Evolutionary conservation across 2,329 filamentous ascomycete genomes (phyloP).

Genomic region (Westerdykella ornata): DNA sequence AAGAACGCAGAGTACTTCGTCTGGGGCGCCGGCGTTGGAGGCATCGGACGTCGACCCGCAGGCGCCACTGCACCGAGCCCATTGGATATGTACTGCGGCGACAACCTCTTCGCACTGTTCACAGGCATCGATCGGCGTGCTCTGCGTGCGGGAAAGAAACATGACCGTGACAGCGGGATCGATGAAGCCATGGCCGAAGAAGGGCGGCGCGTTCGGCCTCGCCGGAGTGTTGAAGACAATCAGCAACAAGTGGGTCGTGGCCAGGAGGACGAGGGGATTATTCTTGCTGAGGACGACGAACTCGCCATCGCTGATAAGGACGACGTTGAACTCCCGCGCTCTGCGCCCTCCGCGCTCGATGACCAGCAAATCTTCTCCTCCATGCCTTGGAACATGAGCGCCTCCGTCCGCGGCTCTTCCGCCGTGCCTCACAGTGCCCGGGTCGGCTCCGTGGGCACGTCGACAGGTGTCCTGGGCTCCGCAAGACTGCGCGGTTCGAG

Average conservation of each 20-base stretch:
- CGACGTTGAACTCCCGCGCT: conserved; percentile 63
- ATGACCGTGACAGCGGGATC: conserved; percentile 30
- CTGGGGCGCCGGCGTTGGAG: conserved; percentile 51
- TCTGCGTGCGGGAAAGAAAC: conserved; percentile 23
- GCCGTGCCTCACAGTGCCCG: conserved; percentile 37
- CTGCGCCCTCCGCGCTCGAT: conserved; percentile 58
- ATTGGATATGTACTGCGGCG: conserved; percentile 54
- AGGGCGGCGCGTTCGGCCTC: conserved; percentile 30
- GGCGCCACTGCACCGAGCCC: conserved; percentile 42
- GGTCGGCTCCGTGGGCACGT: conserved; percentile 39
- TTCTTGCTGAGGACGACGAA: conserved; percentile 15
- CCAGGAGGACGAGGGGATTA: conserved; percentile 30
- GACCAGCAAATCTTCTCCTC: conserved; percentile 59
- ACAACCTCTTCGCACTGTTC: conserved; percentile 46
- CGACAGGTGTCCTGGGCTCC: conserved; percentile 17
- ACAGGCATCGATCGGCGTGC: conserved; percentile 33
- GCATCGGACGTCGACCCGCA: conserved; percentile 45
- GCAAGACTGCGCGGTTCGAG: conserved; percentile 43
- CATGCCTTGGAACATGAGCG: conserved; percentile 64
- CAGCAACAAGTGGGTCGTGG: conserved; percentile 27
- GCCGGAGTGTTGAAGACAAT: conserved; percentile 26
- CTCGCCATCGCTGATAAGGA: conserved; percentile 11
- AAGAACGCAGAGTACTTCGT: conserved; percentile 59
- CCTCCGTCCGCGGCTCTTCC: conserved; percentile 49
- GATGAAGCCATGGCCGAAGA: conserved; percentile 30